phyloP scores from a whole-genome alignment of 176 grass and related monocot genomes.

The Aegilops umbellulata region DNA sequence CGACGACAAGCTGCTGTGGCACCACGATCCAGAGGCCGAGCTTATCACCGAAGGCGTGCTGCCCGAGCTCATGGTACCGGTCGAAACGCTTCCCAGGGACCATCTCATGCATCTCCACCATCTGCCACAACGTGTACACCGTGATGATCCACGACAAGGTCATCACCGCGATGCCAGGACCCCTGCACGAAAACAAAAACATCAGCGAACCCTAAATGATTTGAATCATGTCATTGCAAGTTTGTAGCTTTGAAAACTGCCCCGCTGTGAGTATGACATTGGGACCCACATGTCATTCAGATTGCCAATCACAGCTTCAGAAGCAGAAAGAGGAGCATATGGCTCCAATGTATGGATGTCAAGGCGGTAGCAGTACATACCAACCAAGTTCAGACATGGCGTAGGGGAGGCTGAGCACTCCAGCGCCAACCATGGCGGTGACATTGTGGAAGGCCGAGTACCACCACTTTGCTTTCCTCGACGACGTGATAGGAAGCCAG shows the following conservation, averaged over 20 bases:
- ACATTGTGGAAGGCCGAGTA: constrained; percentile 97
- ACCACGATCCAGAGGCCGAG: constrained; percentile 51
- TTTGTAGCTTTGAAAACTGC: neutral
- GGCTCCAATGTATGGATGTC: neutral
- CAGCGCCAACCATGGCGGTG: constrained; percentile 93
- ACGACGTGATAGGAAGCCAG: constrained; percentile 89
- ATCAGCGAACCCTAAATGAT: neutral
- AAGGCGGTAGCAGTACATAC: neutral
- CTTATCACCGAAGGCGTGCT: constrained; percentile 60
- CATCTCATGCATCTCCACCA: constrained; percentile 91
- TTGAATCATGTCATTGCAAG: neutral
- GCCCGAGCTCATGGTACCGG: constrained; percentile 66
- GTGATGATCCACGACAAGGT: constrained; percentile 81
- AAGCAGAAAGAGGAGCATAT: neutral
- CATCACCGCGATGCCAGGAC: constrained; percentile 75
- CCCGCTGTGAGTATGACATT: neutral
- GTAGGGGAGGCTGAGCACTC: constrained; percentile 80
- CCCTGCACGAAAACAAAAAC: constrained; percentile 16
- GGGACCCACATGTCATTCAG: neutral
- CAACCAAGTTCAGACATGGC: constrained; percentile 65
- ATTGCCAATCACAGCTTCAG: too few relatives aligned
- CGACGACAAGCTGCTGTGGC: constrained; percentile 50
- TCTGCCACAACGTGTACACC: constrained; percentile 82
- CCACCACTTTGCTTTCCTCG: constrained; percentile 93
- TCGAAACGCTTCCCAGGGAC: constrained; percentile 72